Base-by-base conservation (phyloP, 1,284 basidiomycete genomes). In the Papiliotrema fonsecae region DNA sequence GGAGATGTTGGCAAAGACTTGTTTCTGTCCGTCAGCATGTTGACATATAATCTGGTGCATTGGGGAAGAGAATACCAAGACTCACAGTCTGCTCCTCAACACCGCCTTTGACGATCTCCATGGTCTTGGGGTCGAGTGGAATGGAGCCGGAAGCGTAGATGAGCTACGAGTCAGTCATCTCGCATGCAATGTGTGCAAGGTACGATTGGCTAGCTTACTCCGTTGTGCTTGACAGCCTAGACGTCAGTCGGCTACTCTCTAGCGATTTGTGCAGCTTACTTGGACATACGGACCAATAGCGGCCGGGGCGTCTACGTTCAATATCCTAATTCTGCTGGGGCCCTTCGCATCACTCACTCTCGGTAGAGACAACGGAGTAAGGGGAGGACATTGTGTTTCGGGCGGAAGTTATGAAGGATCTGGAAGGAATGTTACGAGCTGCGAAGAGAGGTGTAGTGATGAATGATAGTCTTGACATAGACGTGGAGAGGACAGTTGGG, bases 71-170 rank as follows among this genome's bases (percentile, higher is more conserved):
- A 7, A 26, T 41, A 13, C 11, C 39, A 27, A n/a, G 24, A 65
- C 75, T 56, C 56, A 77, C 75, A 14, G 92, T 83, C 73, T 98
- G 91, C 52, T 78, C 85, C 65, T 87, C 83, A 51, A 97, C 82
- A 30, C 86, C 91, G 21, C 86, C 88, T 39, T 74, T 68, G 39
- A 89, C 85, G 64, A 96, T 75, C 62, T 85, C 78, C 75, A 83
- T 85, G 16, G 82, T 83, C 35, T 77, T 65, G 10, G 92, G 88
- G 66, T 87, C 82, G 52, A 97, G 78, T 1, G 90, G 87, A 64
- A 97, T 88, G 66, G 86, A 88, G 46, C 94, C 94, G 6, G 89
- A 94, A 42, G 84, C 79, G 76, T 93, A 97, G 59, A 96, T 82
- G 49, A 92, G 53, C 72, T 72, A 18, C 16, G 18, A 11, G 25